A percentile compares a stretch with the other conserved stretches of the same genome.
Conservation (phyloP, 2,329 filamentous ascomycete genomes). For the Decorospora gaudefroyi region DNA sequence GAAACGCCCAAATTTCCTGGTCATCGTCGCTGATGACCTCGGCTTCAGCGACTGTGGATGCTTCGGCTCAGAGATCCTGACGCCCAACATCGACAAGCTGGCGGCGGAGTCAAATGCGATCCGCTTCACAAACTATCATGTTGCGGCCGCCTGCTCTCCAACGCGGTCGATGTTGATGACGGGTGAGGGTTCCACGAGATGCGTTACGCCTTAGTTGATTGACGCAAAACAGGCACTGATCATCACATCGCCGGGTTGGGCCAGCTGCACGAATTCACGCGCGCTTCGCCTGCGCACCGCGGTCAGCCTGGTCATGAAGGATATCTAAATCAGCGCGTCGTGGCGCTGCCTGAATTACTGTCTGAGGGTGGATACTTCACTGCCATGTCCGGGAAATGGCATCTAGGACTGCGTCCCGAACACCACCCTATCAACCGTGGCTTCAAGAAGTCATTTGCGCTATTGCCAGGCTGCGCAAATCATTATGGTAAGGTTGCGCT, state of each 20-base stretch:
- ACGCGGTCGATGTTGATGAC: slow-evolving; percentile 69
- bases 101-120: slow-evolving; percentile 51
- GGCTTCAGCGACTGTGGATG: slow-evolving; percentile 63
- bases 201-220: no score
- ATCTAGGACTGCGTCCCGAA: slow-evolving; percentile 16
- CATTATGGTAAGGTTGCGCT: no score
- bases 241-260: slow-evolving; percentile 64
- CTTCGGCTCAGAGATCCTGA: slow-evolving; percentile 65
- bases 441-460: not conserved
- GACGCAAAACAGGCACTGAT: slow-evolving; percentile 66
- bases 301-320: slow-evolving; percentile 66
- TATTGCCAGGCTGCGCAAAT: not conserved
- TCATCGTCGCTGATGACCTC: slow-evolving; percentile 63
- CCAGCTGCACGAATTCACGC: slow-evolving; percentile 60
- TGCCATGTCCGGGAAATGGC: slow-evolving; percentile 22
- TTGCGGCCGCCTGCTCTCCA: slow-evolving; percentile 67
- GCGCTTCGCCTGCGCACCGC: slow-evolving; percentile 57
- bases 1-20: slow-evolving; percentile 63
- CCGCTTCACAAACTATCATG: slow-evolving; percentile 67
- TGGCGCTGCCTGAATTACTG: slow-evolving; percentile 62
- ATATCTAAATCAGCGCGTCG: slow-evolving; percentile 64
- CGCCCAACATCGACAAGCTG: slow-evolving; percentile 61
- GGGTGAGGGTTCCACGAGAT: no score
- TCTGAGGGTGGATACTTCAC: slow-evolving; percentile 48
- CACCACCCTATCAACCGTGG: not conserved